Base-by-base conservation (phyloP, 441 rosid species). In the Capsella rubella region DNA sequence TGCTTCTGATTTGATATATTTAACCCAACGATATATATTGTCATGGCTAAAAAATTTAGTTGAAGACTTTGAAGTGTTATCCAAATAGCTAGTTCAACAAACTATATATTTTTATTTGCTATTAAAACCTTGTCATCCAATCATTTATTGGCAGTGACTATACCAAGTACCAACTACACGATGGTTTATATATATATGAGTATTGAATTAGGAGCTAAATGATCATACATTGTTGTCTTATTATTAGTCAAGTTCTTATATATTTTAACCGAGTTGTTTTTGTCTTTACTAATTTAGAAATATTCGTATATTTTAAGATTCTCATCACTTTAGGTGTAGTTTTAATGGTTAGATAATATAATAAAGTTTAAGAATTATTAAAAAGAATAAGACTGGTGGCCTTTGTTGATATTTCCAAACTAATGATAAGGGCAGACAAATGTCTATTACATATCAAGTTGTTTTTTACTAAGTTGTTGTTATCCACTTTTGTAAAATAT, bases 401-500 rank as follows among this genome's bases (percentile, higher is more conserved):
- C 57, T 35, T 21, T 70, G 58, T 58, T 58, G 58, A 34, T 71
- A 50, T 12, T 21, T 60, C 67, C 59, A 51, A 40, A 61, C 34
- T 15, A 72, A 52, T 16, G 47, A 42, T 42, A 60, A 56, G 31
- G 43, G 69, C 25, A 42, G 62, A 62, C 35, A 51, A 18, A 62
- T 72, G 46, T 62, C 55, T 52, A 6, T 32, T 61, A 71, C 40
- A 37, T 37, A 37, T 37, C 40, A 37, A 37, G 40, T 37, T 37
- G 9, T 37, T 37, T 3, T 37, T 37, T 0, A 2, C 3, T 50
- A 16, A 53, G 32, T 63, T 59, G 65, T 37, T 65, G 72, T 27
- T 73, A 27, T 73, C 50, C 18, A 64, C 40, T 73, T 73, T 43
- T 72, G 5, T 55, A 27, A 34, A 18, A 34, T 25, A 54, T 64